Evolutionary conservation across 495 filamentous ascomycete species (phyloP), one percentile per base, ranked within the genome.

Genomic region (Neurospora sublineolata): DNA sequence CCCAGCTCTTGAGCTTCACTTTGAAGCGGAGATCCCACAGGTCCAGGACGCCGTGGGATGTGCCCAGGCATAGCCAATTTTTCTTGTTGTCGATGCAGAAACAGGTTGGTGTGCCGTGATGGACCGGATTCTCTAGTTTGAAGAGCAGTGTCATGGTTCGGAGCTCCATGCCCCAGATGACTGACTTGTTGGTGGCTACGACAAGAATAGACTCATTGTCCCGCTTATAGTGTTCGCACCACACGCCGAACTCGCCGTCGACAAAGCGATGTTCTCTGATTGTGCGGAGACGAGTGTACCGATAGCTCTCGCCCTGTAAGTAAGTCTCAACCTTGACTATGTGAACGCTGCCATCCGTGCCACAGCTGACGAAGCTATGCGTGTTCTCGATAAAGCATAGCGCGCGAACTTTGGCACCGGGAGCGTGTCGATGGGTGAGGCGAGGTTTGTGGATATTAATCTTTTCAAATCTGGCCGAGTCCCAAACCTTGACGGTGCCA

Each of bases 21-120:
- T 88, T 91, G 82, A 98, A 99, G 18, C 96, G 91, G 18, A 99
- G 87, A 78, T 99, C 96, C 95, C 96, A 99, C 20, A 99, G 84
- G 75, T 97, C 92, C 9, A 99, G 83, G 67, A 97, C 89, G 4
- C 96, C 96, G 75, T 98, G 94, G 8, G 94, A 93, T 1, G 96
- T 98, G 39, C 94, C 95, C 4, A 98, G 80, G 8, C 97, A 83
- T 4, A 99, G 83, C 96, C 96, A 99, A 74, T 92, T 92, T 68
- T 90, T 90, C 76, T 89, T 91, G 36, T 89, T 84, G 75, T 97
- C 93, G 38, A 94, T 83, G 80, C 92, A 94, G 81, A 99, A 98
- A 72, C 92, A 95, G 3, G 93, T 98, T 8, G 92, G 93, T 3
- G 91, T 94, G 37, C 96, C 96, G 79, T 98, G 96, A 76, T 97